Conservation (phyloP, 2,329 filamentous ascomycete genomes). For the Fusarium dlaminii region DNA sequence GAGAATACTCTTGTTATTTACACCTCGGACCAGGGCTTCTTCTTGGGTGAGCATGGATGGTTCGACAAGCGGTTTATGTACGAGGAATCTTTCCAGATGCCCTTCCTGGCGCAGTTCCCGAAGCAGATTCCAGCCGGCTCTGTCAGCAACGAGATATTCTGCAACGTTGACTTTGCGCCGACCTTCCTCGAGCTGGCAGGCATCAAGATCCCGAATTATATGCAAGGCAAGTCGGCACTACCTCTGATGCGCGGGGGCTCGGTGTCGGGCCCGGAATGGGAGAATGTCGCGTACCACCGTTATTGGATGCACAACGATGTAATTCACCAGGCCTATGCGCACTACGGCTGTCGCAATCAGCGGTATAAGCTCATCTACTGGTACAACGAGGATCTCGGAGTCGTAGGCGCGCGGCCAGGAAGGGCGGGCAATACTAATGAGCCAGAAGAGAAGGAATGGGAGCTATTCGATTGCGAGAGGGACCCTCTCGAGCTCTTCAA, state of each 20-base stretch:
- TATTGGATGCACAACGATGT: constrained; percentile 66
- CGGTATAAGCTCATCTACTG: constrained; percentile 66
- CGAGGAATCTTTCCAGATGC: constrained; percentile 66
- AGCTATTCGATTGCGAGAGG: constrained; percentile 62
- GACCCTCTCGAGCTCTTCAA: constrained; percentile 62
- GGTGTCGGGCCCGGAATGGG: constrained; percentile 55
- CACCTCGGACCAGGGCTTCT: constrained; percentile 65
- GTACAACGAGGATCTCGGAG: constrained; percentile 61
- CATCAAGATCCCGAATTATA: constrained; percentile 55
- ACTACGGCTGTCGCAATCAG: constrained; percentile 62
- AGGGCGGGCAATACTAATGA: constrained; percentile 42
- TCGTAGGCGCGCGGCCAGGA: constrained; percentile 52
- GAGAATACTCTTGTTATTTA: constrained; percentile 63
- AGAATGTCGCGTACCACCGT: constrained; percentile 62
- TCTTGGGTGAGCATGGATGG: constrained; percentile 66
- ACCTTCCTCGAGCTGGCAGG: constrained; percentile 59
- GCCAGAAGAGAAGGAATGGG: constrained; percentile 57
- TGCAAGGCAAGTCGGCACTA: constrained; percentile 61
- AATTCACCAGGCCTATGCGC: constrained; percentile 60
- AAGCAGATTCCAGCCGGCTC: constrained; percentile 48
- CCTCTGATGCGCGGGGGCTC: constrained; percentile 40
- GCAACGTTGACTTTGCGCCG: constrained; percentile 64
- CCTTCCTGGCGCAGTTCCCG: constrained; percentile 60
- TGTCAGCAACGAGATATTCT: constrained; percentile 59
- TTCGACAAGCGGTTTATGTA: constrained; percentile 69